Evolutionary conservation across 805 yeast species (phyloP), one percentile per base, ranked within the genome.

Genomic region (Metschnikowia bowlesiae): DNA sequence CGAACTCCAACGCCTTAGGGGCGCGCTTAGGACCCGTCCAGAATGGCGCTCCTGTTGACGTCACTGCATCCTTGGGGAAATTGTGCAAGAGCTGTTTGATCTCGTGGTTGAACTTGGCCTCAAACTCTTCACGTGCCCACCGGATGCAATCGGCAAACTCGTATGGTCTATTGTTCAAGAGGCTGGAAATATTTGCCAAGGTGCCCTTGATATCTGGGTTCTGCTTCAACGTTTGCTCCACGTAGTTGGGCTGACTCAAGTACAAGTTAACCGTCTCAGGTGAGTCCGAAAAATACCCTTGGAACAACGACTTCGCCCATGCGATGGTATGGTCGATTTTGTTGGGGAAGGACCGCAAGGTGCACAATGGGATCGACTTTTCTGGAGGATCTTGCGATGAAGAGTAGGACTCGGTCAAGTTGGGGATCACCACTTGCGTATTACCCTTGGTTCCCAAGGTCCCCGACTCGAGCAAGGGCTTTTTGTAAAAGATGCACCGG

Each of bases 11-110:
- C n/a, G 96, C 89, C 41, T 78, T 80, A 44, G 99, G 99, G 16
- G 96, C 96, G 67, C 98, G 84, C 72, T 94, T 94, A 33, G 98
- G 94, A 49, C 97, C 97, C 18, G 96, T 82, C 99, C 99, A 94
- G 71, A 94, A 94, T 59, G 95, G 94, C 32, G 85, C 90, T 49
- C 99, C 99, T 46, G 78, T 78, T 0, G 96, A 82, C 3, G 97
- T 94, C 40, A 79, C 84, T 4, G 98, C 94, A 70, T 94, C 99
- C 53, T 80, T 82, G 18, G 99, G 99, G 81, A 94, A 94, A 66
- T 92, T 94, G 77, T 81, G 94, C 58, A 94, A 78, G 63, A 94
- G 79, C 75, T 94, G 99, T 63, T 83, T 74, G 57, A 92, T 90
- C 52, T 92, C 98, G 65, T 89, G 82, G 62, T 81, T 82, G 75